Evolutionary conservation across 306 rosid species (phyloP), one percentile per base, ranked within the genome.

Genomic region (Rubus idaeus): DNA sequence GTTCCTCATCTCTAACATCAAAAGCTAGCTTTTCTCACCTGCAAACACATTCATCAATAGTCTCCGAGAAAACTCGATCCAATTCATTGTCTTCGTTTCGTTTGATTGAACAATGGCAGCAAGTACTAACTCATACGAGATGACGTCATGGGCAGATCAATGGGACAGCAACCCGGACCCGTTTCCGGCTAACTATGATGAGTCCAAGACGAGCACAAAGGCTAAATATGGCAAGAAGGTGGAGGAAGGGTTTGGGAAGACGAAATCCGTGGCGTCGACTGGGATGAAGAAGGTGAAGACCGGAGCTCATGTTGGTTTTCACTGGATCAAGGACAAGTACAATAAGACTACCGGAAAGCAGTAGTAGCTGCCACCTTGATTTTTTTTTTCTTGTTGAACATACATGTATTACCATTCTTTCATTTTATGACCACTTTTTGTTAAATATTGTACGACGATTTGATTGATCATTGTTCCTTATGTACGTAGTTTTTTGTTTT

Each of bases 321-420:
- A 69, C 20, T 85, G 86, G 84, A 75, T 85, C 78, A 85, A 73
- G n/a, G 84, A 77, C 6, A 82, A 68, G 74, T 82, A 69, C 76
- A 77, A 73, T 55, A 82, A 76, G 72, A 75, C 81, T 68, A 75
- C 83, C 57, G 30, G 65, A 73, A 77, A 82, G 72, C 78, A 73
- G 10, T 77, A 68, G 44, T 11, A 26, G 7, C 64, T 49, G 57
- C 70, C 18, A 2, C 17, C n/a, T 9, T 21, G 4, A 20, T 30
- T 49, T 46, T 12, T 49, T 46, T 12, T 14, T 5, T 46, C n/a
- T 18, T 30, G 12, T 18, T 65, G 26, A 39, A 65, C 70, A 40
- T 18, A 65, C 68, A 12, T 68, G 37, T 20, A 35, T 12, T 63
- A 16, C 45, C 68, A 63, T 64, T 64, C 70, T 64, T 64, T 64